These are phyloP conservation scores for Linum usitatissimum DNA, from an alignment of 345 rosid genomes.

Conservation along the genomic window DNA sequence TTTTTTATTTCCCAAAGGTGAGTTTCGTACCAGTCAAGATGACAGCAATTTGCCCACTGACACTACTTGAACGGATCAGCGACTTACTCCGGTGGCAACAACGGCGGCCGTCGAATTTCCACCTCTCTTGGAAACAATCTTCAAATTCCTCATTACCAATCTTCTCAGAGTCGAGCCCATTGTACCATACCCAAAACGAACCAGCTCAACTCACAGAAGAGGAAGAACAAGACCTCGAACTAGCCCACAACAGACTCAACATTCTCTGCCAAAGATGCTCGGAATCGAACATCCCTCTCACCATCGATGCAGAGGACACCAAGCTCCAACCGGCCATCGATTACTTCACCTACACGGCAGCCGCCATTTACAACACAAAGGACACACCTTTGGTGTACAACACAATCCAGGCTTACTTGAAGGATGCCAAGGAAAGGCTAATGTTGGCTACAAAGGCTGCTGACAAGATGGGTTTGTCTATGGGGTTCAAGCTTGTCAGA, in stretches of 20 bases:
- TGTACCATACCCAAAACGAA: conserved; percentile 51
- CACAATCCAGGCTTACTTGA: conserved; percentile 75
- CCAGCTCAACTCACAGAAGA: conserved; percentile 54
- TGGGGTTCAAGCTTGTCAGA: conserved; percentile 78
- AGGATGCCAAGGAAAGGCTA: conserved; percentile 64
- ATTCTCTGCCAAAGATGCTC: conserved; percentile 46
- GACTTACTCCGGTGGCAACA: no score
- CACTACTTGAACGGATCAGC: no score
- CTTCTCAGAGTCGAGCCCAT: conserved; percentile 56
- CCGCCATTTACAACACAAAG: conserved; percentile 36
- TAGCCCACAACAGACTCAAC: conserved; percentile 40
- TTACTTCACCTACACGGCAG: conserved; percentile 58
- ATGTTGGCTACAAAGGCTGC: conserved; percentile 40
- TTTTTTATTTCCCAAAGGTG: no score
- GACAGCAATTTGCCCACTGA: no score
- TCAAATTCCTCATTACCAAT: conserved; percentile 33
- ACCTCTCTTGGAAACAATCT: conserved; percentile 62
- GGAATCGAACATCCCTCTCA: conserved; percentile 41
- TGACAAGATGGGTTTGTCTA: conserved; percentile 40
- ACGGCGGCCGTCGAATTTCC: conserved; percentile 9
- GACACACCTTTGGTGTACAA: conserved; percentile 45
- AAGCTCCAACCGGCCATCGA: conserved; percentile 76
- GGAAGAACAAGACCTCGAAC: conserved; percentile 50
- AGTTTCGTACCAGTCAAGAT: no score
- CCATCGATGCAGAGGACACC: conserved; percentile 76